phyloP scores from a whole-genome alignment of 305 asterid species.

The Lippia alba region DNA sequence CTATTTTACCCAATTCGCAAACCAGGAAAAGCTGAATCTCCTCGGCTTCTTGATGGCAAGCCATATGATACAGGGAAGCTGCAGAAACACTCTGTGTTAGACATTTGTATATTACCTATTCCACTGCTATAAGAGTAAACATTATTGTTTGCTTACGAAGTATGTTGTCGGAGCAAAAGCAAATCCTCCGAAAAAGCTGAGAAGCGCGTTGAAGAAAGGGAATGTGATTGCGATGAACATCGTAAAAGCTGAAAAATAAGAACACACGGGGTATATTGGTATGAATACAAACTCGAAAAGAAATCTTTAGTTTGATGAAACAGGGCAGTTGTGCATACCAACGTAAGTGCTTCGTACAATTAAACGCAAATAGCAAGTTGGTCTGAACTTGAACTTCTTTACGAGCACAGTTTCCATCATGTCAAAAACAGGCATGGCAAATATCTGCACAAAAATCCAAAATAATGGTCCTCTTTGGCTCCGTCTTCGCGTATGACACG shows the following conservation, averaged over 20 bases:
- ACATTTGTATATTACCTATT: neutral
- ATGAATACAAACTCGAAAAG: neutral
- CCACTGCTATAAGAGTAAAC: neutral
- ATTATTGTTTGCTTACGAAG: constrained; percentile 39
- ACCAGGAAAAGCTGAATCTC: constrained; percentile 41
- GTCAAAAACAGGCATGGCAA: constrained; percentile 62
- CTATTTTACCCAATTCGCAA: constrained; percentile 34
- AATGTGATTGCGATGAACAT: constrained; percentile 47
- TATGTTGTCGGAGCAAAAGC: constrained; percentile 58
- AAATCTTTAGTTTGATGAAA: neutral
- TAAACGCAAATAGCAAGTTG: constrained; percentile 43
- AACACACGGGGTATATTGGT: neutral
- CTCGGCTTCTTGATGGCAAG: constrained; percentile 49
- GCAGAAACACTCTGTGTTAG: neutral
- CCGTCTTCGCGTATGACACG: too few relatives aligned
- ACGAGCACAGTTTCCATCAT: constrained; percentile 56
- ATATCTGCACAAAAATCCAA: constrained; percentile 48
- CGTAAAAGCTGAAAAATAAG: constrained; percentile 45
- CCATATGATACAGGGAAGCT: constrained; percentile 69
- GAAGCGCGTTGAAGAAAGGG: constrained; percentile 58
- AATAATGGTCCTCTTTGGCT: too few relatives aligned
- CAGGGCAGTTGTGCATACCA: constrained; percentile 36
- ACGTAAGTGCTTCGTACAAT: constrained; percentile 47
- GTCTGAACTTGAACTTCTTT: constrained; percentile 41
- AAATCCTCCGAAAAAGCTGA: constrained; percentile 56